These are phyloP conservation scores for Melastoma candidum DNA, from an alignment of 441 rosid species.

Conservation along the genomic window DNA sequence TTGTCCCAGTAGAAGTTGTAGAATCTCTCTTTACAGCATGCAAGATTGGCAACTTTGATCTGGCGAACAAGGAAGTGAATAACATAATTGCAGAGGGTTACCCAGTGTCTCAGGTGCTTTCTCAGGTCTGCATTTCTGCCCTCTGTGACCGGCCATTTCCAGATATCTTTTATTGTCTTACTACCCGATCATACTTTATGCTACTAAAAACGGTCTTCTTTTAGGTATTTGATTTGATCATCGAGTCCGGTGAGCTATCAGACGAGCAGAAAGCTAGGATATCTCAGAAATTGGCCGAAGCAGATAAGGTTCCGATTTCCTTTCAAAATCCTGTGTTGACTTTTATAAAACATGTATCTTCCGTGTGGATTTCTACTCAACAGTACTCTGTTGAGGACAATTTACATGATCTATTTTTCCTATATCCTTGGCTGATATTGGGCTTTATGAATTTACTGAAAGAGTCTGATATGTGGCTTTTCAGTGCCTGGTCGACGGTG, in stretches of 20 bases:
- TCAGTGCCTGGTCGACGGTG: conserved; percentile 87
- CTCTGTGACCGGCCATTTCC: background rate
- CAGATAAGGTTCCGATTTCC: conserved; percentile 61
- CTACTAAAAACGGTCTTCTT: conserved; percentile 14
- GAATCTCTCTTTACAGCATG: conserved; percentile 52
- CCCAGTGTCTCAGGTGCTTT: conserved; percentile 84
- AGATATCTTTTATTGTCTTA: conserved; percentile 1
- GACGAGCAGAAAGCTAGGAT: conserved; percentile 92
- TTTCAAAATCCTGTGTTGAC: conserved; percentile 1
- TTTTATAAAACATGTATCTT: background rate
- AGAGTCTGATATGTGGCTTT: background rate
- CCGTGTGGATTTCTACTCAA: background rate
- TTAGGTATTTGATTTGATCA: conserved; percentile 67
- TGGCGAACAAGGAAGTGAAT: conserved; percentile 80
- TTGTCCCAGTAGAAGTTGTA: conserved; percentile 58
- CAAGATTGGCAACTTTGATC: conserved; percentile 84
- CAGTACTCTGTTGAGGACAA: too few relatives aligned
- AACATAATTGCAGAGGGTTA: conserved; percentile 77
- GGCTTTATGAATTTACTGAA: too few relatives aligned
- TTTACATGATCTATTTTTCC: too few relatives aligned
- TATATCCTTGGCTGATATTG: too few relatives aligned
- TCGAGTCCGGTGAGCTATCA: conserved; percentile 57
- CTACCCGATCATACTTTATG: conserved; percentile 1
- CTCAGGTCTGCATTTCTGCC: conserved; percentile 37
- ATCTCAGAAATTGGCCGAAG: conserved; percentile 63